Evolutionary conservation across 331 rosid species (phyloP), one percentile per base, ranked within the genome.

Genomic region (Quercus phellos): DNA sequence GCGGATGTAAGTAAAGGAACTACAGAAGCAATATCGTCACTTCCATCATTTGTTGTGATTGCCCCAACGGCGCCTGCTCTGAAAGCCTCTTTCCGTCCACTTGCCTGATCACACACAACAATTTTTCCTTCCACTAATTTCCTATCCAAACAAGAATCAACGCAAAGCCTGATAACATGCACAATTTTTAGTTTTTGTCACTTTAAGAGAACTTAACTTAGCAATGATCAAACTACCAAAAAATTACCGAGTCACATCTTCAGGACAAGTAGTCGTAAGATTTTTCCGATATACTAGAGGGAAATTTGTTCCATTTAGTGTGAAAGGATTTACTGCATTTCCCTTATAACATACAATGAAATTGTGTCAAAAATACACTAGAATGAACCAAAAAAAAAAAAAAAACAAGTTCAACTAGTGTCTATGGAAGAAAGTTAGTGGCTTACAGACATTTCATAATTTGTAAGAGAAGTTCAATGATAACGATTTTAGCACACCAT

Each of bases 121-220:
- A 83, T 59, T 51, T 81, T 83, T 30, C 85, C 90, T 76, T 54
- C 38, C 0, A 78, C 84, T 34, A 10, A 17, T 14, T 4, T 5
- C 2, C 4, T 10, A 11, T 81, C 67, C 5, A 78, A 11, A 70
- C 82, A 83, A 16, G 3, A 67, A 3, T 0, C 5, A 0, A 0
- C 2, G 30, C 64, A 56, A 21, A 21, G 1, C 64, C 30, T 58
- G 30, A 21, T 43, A 11, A 43, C 51, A 2, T 43, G 51, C 51
- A 43, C 13, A 10, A 10, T 43, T 9, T 56, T 21, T 21, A 56
- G 64, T 21, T 22, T 55, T 55, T 5, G 8, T 55, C 8, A 6
- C 24, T 7, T 55, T 3, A 8, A n/a, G 26, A 19, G 12, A 55
- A 6, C 1, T 55, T n/a, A 55, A 55, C 12, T 55, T 8, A 55